Evolutionary conservation across 2,329 filamentous ascomycete species (phyloP), one percentile per base, ranked within the genome.

Genomic region (Ophiocordyceps sinensis): DNA sequence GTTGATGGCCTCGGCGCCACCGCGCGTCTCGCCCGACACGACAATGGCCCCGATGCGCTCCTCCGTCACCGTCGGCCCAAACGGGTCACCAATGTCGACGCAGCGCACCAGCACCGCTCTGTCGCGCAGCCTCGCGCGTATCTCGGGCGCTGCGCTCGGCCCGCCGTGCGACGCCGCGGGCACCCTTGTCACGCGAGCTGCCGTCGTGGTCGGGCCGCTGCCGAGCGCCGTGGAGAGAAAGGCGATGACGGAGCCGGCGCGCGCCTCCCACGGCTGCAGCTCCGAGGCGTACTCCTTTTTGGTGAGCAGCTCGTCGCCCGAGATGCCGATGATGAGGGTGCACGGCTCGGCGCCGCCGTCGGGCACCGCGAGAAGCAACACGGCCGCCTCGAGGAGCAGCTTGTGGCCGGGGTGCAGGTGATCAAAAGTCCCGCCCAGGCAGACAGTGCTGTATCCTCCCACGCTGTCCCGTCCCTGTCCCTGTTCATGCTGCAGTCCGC

Each of bases 401-500:
- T 96, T 98, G 66, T 98, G 91, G 6, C 91, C 91, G 4, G 85
- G 79, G 57, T 98, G 91, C 19, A 98, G 73, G 61, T 96, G 87
- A 59, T 98, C 91, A 62, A 96, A 98, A 0, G 91, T 98, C 10
- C 91, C 91, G 28, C 89, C 91, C 12, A 96, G 75, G 40, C 82
- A 85, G 39, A 93, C 82, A 3, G 48, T 54, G 4, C 45, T 44
- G 45, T 60, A 61, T 0, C 51, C 49, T 3, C 41, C 40, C 5
- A 43, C 41, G 13, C 41, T 41, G 3, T 46, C 40, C 1, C 6
- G 19, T 19, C 19, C 19, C 19, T 19, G 19, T 44, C n/a, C 4
- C 38, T 8, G 15, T 12, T 31, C 10, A n/a, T n/a, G 17, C 19
- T 13, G 11, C 26, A 15, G 14, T 15, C 21, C 7, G 3, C 11